Conservation (phyloP, 768 basidiomycete species). For the Pisolithus albus region DNA sequence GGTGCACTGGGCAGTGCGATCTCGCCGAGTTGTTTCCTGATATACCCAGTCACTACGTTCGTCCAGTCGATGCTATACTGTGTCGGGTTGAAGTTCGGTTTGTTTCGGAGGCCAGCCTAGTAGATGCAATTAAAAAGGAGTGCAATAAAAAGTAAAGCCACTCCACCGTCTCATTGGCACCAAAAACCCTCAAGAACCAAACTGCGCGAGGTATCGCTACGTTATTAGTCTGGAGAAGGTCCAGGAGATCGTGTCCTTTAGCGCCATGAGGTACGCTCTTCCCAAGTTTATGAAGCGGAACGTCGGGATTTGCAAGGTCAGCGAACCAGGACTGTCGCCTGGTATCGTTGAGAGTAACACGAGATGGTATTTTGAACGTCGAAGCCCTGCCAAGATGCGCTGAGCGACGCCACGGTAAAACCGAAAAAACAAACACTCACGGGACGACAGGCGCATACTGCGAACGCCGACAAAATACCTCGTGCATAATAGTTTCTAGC, state of each 20-base stretch:
- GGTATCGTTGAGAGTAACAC: conserved; percentile 73
- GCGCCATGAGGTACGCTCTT: conserved; percentile 84
- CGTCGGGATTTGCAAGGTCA: conserved; percentile 73
- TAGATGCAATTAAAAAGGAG: neutral
- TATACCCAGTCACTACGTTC: conserved; percentile 67
- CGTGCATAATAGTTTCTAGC: conserved; percentile 70
- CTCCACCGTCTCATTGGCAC: conserved; percentile 77
- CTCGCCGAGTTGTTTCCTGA: conserved; percentile 77
- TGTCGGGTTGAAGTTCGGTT: conserved; percentile 71
- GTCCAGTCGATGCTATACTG: conserved; percentile 87
- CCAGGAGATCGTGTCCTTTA: conserved; percentile 78
- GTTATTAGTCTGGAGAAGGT: conserved; percentile 67
- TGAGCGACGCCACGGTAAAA: neutral
- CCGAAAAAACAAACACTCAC: conserved; percentile 36
- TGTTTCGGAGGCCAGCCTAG: conserved; percentile 69
- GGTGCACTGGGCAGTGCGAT: conserved; percentile 77
- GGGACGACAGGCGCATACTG: conserved; percentile 54
- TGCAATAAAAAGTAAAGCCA: neutral
- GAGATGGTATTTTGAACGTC: conserved; percentile 73
- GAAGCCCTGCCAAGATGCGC: conserved; percentile 33
- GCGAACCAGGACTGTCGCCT: conserved; percentile 80
- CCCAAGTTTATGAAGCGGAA: conserved; percentile 74
- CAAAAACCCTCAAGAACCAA: conserved; percentile 83
- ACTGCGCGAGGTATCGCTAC: conserved; percentile 78
- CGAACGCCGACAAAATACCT: conserved; percentile 59